Evolutionary conservation across 169 alveolate genomes (phyloP).

Genomic region (Eimeria acervulina): DNA sequence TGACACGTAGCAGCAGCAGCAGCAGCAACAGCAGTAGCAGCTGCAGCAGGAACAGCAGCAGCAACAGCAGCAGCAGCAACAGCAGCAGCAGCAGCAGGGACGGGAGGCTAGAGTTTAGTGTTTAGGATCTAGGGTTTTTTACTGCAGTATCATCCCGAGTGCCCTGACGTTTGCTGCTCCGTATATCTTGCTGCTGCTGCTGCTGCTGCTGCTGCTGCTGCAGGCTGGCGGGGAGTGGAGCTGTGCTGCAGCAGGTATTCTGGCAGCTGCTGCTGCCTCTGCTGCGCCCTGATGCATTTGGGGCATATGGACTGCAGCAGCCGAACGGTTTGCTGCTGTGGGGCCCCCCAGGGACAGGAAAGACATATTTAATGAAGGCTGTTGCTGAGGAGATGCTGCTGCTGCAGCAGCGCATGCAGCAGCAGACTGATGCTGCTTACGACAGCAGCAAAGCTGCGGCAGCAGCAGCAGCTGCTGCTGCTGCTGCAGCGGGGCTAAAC

Average conservation of each 20-base stretch:
- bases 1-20: too few species aligned
- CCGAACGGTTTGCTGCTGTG: conserved; percentile 99
- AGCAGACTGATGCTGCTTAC: neutral
- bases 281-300: conserved; percentile 95
- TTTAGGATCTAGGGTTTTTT: too few species aligned
- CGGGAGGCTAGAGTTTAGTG: too few species aligned
- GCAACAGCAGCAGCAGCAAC: neutral
- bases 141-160: too few species aligned
- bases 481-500: conserved; percentile 3
- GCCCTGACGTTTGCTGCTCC: too few species aligned
- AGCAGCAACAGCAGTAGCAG: neutral
- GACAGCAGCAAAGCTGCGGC: conserved; percentile 25
- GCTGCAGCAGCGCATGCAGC: neutral
- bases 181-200: neutral
- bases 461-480: conserved; percentile 6
- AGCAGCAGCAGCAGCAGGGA: neutral
- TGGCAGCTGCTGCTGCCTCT: conserved; percentile 14
- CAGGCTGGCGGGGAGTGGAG: conserved; percentile 9
- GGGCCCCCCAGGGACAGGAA: conserved; percentile 99
- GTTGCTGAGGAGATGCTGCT: conserved; percentile 96
- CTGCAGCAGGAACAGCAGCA: neutral
- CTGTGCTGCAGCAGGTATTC: conserved; percentile 13
- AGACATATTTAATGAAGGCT: conserved; percentile 99
- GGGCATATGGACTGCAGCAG: conserved; percentile 97
- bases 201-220: conserved; percentile 33